Evolutionary conservation across 768 basidiomycete genomes (phyloP).

Genomic region (Kwoniella botswanensis): DNA sequence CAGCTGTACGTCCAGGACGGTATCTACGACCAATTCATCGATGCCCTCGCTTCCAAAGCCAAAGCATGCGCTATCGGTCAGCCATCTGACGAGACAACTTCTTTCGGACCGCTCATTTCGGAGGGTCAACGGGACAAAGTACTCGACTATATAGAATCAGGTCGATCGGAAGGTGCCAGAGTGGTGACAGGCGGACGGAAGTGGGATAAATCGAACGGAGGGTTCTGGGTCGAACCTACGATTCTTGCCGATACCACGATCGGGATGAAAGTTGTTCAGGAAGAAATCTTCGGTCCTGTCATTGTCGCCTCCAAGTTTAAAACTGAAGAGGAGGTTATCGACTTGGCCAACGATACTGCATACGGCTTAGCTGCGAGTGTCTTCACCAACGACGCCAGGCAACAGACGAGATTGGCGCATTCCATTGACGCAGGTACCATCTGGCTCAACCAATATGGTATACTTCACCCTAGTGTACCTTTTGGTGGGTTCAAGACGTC

Average conservation of each 20-base stretch:
- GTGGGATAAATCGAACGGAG: slow-evolving; percentile 65
- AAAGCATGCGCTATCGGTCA: slow-evolving; percentile 51
- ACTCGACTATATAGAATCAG: slow-evolving; percentile 76
- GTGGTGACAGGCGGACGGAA: slow-evolving; percentile 71
- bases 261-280: slow-evolving; percentile 72
- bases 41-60: slow-evolving; percentile 45
- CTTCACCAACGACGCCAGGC: slow-evolving; percentile 76
- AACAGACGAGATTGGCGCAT: slow-evolving; percentile 73
- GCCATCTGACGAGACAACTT: slow-evolving; percentile 54
- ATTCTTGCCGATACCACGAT: slow-evolving; percentile 71
- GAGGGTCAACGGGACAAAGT: slow-evolving; percentile 59
- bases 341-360: slow-evolving; percentile 81
- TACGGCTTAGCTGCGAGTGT: slow-evolving; percentile 87
- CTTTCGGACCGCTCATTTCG: slow-evolving; percentile 57
- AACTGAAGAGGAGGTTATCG: slow-evolving; percentile 83
- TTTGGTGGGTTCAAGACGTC: slow-evolving; percentile 85
- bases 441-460: slow-evolving; percentile 77
- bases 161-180: slow-evolving; percentile 73
- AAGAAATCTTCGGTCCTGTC: slow-evolving; percentile 90
- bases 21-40: slow-evolving; percentile 79
- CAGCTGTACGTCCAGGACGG: slow-evolving; percentile 66
- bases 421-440: slow-evolving; percentile 75
- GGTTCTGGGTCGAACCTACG: slow-evolving; percentile 87
- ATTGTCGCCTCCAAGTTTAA: slow-evolving; percentile 78
- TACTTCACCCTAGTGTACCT: slow-evolving; percentile 76